A percentile compares a stretch with the other conserved stretches of the same genome.
Conservation (phyloP, 2,329 filamentous ascomycete species). For the Pestalotiopsis sp. region DNA sequence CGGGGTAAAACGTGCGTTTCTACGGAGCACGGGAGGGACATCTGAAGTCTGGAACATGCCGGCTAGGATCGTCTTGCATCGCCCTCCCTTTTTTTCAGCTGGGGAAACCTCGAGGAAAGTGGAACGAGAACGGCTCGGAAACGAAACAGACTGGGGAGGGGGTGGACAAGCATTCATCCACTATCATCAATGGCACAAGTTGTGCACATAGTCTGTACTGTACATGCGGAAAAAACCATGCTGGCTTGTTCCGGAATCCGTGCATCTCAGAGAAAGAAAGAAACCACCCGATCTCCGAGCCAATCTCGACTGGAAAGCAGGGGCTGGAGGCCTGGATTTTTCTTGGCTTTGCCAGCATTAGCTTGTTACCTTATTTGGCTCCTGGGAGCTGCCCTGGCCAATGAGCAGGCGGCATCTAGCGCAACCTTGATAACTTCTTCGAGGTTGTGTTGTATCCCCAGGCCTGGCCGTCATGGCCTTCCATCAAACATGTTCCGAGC, state of each 20-base stretch:
- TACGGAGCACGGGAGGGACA: too few relatives aligned
- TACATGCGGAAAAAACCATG: not conserved
- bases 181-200: not conserved
- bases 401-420: not conserved
- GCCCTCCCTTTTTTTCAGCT: not conserved
- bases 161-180: not conserved
- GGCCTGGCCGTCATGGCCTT: not conserved
- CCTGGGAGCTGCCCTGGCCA: conserved; percentile 3
- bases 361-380: conserved; percentile 9
- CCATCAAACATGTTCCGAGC: too few relatives aligned
- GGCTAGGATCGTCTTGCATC: not conserved
- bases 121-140: too few relatives aligned
- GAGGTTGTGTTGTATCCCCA: not conserved
- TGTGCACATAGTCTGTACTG: not conserved
- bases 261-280: not conserved
- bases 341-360: conserved; percentile 14
- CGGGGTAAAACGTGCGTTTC: conserved; percentile 9
- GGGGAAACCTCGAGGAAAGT: not conserved
- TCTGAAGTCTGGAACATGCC: not conserved
- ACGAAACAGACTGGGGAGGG: too few relatives aligned
- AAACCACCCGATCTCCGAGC: conserved; percentile 5
- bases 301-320: conserved; percentile 4
- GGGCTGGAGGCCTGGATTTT: conserved; percentile 9
- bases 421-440: not conserved
- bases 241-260: not conserved